phyloP scores from a whole-genome alignment of 2,329 filamentous ascomycete species.

The Ceratocystiopsis minuta region DNA sequence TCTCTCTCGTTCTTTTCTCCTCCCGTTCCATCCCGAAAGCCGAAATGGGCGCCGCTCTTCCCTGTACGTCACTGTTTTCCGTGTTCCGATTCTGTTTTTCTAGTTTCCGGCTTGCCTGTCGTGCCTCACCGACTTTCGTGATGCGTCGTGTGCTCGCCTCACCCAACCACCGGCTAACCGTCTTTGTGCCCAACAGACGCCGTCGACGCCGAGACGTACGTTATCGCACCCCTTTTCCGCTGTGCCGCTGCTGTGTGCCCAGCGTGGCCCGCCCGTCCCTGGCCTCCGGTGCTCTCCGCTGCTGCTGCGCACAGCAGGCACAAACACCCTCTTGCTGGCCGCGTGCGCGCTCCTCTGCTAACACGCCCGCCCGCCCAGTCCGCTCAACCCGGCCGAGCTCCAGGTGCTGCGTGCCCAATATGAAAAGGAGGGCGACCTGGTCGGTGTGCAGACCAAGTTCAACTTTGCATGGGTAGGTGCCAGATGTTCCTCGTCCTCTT shows the following conservation, averaged over 20 bases:
- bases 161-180: neutral
- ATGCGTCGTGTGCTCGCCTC: too few relatives aligned
- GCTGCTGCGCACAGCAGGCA: too few relatives aligned
- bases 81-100: neutral
- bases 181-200: constrained; percentile 45
- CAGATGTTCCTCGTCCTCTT: too few relatives aligned
- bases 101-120: neutral
- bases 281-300: too few relatives aligned
- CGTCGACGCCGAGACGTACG: constrained; percentile 86
- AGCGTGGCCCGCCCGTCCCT: too few relatives aligned
- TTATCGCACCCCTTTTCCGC: constrained; percentile 4
- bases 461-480: constrained; percentile 95
- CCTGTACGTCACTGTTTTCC: constrained; percentile 5
- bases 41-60: constrained; percentile 8
- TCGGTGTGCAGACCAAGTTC: constrained; percentile 96
- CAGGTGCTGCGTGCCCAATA: constrained; percentile 86
- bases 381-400: constrained; percentile 80
- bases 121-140: too few relatives aligned
- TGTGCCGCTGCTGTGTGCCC: too few relatives aligned
- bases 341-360: neutral
- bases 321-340: neutral
- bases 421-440: constrained; percentile 93
- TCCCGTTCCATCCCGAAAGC: neutral
- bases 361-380: constrained; percentile 28
- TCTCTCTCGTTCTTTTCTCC: neutral